phyloP scores from a whole-genome alignment of 352 stramenopile genomes.

The Aphanomyces invadans region DNA sequence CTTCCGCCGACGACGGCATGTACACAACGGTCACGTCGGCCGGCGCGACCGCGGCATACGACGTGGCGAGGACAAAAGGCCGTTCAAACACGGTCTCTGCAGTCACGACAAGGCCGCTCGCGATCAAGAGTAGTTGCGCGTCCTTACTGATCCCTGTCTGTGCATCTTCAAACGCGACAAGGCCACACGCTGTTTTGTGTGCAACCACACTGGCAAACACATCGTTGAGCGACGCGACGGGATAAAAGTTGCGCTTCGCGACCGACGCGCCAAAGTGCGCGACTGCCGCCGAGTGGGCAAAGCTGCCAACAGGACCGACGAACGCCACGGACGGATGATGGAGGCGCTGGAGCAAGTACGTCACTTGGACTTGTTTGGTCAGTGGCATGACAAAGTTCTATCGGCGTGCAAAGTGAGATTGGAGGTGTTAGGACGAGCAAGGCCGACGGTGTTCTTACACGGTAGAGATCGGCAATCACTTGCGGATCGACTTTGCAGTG shows the following conservation, averaged over 20 bases:
- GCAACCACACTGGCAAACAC: conserved; percentile 74
- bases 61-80: conserved; percentile 60
- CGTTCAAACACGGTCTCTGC: conserved; percentile 65
- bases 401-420: too few relatives aligned
- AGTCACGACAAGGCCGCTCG: conserved; percentile 64
- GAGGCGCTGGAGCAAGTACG: conserved; percentile 80
- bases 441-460: too few relatives aligned
- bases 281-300: conserved; percentile 66
- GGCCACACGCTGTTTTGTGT: conserved; percentile 74
- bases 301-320: conserved; percentile 56
- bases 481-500: conserved; percentile 92
- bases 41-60: conserved; percentile 32
- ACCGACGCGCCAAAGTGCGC: conserved; percentile 43
- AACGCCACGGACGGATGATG: conserved; percentile 70
- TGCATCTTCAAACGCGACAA: conserved; percentile 83
- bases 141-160: conserved; percentile 79
- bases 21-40: conserved; percentile 55
- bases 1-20: conserved; percentile 46
- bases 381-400: conserved; percentile 97
- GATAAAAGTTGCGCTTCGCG: conserved; percentile 38
- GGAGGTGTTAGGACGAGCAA: too few relatives aligned
- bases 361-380: conserved; percentile 98
- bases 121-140: conserved; percentile 65
- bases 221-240: conserved; percentile 51
- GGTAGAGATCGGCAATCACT: conserved; percentile 95